Percentiles rank a stretch among this genome's conserved stretches.
Conservation (phyloP, 345 rosid genomes). For the Citrus sinensis region DVS_A1.0 CM039164.1:14227501-14228000, state of each 20-base stretch:
- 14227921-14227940: constrained; percentile 62
- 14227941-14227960: constrained; percentile 83
- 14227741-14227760: constrained; percentile 68
- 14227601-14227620: constrained; percentile 37
- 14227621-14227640: constrained; percentile 30
- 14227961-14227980: constrained; percentile 77
- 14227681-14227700: constrained; percentile 28
- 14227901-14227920: constrained; percentile 93
- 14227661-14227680: constrained; percentile 28
- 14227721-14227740: constrained; percentile 70
- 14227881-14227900: constrained; percentile 52
- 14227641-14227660: constrained; percentile 35
- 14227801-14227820: neutral
- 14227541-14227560: constrained; percentile 34
- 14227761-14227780: neutral
- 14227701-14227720: constrained; percentile 51
- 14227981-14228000: constrained; percentile 40
- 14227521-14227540: constrained; percentile 45
- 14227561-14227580: constrained; percentile 41
- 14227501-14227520: constrained; percentile 29
- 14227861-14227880: constrained; percentile 55
- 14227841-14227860: constrained; percentile 5
- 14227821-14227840: neutral
- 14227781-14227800: neutral
- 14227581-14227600: constrained; percentile 31